Percentiles rank a stretch among this genome's conserved stretches.
phyloP scores from a whole-genome alignment of 106 monocot genomes.

The Platanthera zijinensis region DNA sequence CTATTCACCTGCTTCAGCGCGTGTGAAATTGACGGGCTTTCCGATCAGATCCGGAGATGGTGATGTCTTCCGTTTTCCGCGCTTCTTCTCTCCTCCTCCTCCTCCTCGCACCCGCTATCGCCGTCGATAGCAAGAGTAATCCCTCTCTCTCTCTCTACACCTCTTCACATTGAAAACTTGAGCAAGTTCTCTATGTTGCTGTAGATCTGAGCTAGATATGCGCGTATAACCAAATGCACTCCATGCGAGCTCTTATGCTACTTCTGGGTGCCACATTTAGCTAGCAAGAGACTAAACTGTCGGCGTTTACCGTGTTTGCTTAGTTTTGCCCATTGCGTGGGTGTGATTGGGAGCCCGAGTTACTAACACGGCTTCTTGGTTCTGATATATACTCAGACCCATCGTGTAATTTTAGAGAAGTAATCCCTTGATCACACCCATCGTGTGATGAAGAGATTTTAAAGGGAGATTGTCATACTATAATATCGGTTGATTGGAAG shows the following conservation, averaged over 20 bases:
- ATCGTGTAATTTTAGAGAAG: background rate
- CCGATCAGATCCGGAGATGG: constrained; percentile 14
- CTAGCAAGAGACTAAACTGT: background rate
- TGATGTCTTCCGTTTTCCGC: constrained; percentile 21
- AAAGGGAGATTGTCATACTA: too few species aligned
- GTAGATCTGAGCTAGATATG: background rate
- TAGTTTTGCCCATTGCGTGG: too few species aligned
- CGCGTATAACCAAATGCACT: background rate
- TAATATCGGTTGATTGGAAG: too few species aligned
- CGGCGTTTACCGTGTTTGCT: background rate
- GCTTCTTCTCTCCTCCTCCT: constrained; percentile 10
- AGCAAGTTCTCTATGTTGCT: background rate
- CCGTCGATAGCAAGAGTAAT: constrained; percentile 43
- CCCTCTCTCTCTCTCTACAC: constrained; percentile 1
- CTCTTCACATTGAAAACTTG: background rate
- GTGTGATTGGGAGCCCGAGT: background rate
- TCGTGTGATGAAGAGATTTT: background rate
- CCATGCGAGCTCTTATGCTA: background rate
- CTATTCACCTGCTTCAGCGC: too few species aligned
- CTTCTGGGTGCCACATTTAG: background rate
- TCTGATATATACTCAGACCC: too few species aligned
- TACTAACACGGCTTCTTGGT: background rate
- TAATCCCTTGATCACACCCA: background rate
- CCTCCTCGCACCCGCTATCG: constrained; percentile 19
- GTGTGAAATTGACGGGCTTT: background rate